phyloP scores from a whole-genome alignment of 169 alveolate species.

The Plasmodium ovale region DNA sequence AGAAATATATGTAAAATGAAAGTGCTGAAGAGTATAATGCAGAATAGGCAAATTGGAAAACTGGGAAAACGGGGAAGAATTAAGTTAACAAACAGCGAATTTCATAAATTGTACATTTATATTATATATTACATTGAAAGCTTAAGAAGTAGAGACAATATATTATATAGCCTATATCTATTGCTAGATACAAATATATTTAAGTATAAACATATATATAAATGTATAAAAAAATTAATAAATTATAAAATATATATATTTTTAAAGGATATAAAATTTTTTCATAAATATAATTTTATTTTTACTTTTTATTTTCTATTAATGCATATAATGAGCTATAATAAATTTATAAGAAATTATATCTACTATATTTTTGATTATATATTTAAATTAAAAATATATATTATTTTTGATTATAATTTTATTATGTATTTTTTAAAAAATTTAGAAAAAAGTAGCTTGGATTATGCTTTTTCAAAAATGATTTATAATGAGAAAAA shows the following conservation, averaged over 20 bases:
- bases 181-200: constrained; percentile 42
- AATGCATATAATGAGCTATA: constrained; percentile 67
- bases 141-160: constrained; percentile 31
- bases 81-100: neutral
- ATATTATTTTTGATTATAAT: neutral
- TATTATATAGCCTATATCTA: constrained; percentile 33
- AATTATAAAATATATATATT: constrained; percentile 30
- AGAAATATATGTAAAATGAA: constrained; percentile 18
- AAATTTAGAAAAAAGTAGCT: constrained; percentile 66
- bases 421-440: constrained; percentile 50
- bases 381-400: constrained; percentile 35
- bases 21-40: constrained; percentile 7
- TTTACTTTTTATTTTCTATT: constrained; percentile 19
- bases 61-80: neutral
- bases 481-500: constrained; percentile 39
- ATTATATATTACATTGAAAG: constrained; percentile 54
- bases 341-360: constrained; percentile 54
- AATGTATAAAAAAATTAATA: constrained; percentile 36
- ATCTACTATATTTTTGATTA: constrained; percentile 58
- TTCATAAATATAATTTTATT: constrained; percentile 34
- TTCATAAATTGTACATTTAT: constrained; percentile 12
- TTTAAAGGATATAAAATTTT: constrained; percentile 14
- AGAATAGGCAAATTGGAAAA: neutral
- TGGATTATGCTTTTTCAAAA: constrained; percentile 66
- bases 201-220: constrained; percentile 42